Percentiles rank a stretch among this genome's conserved stretches.
These are phyloP conservation scores for Fusarium euwallaceae DNA, from an alignment of 2,329 filamentous ascomycete species.

Conservation along the genomic window DNA sequence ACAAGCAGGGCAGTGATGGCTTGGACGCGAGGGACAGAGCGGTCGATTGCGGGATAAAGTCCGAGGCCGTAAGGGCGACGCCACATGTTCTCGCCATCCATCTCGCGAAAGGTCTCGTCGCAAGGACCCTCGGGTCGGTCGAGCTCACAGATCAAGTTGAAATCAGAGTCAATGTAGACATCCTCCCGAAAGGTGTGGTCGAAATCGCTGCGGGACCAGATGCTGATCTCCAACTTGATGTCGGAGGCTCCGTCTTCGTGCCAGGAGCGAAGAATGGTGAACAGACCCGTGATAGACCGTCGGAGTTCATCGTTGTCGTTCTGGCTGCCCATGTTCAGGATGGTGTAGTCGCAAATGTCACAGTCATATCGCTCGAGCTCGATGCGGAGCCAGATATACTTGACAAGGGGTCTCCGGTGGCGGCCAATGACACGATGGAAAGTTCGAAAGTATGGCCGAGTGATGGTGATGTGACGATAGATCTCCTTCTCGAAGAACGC, in stretches of 20 bases:
- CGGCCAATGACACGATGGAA: not conserved
- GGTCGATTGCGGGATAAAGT: not conserved
- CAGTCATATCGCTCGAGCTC: conserved; percentile 5
- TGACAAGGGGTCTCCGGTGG: not conserved
- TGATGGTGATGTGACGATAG: conserved; percentile 7
- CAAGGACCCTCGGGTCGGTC: not conserved
- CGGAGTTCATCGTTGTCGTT: not conserved
- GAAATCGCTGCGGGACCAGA: not conserved
- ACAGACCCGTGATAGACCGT: not conserved
- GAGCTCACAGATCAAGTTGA: not conserved
- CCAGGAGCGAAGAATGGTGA: not conserved
- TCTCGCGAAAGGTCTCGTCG: not conserved
- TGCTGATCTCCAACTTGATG: conserved; percentile 6
- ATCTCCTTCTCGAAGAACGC: conserved; percentile 6
- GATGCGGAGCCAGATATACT: conserved; percentile 4
- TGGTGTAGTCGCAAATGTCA: not conserved
- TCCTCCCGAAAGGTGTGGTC: conserved; percentile 1
- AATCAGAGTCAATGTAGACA: not conserved
- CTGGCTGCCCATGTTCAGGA: not conserved
- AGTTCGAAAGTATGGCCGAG: not conserved
- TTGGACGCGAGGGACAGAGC: not conserved
- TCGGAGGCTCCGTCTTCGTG: not conserved
- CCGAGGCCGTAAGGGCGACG: not conserved
- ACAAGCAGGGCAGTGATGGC: conserved; percentile 4
- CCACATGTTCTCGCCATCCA: not conserved